phyloP scores from a whole-genome alignment of 2,329 filamentous ascomycete species.

The Trichocomaceae sp. region DNA sequence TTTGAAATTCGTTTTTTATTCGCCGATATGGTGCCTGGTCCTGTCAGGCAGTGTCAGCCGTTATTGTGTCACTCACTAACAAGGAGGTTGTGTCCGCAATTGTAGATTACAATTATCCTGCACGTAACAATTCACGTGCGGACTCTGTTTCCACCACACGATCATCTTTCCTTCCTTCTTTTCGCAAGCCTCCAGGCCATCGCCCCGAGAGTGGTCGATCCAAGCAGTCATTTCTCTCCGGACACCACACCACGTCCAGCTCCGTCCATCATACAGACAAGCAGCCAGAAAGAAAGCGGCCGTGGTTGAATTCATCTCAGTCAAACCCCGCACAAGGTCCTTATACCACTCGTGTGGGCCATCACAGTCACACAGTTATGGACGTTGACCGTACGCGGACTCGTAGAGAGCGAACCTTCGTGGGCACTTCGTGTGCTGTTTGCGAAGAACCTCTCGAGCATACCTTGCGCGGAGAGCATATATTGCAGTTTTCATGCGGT shows the following conservation, averaged over 20 bases:
- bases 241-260: slow-evolving; percentile 5
- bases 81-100: slow-evolving; percentile 4
- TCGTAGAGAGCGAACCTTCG: slow-evolving; percentile 86
- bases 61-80: slow-evolving; percentile 1
- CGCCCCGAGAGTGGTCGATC: slow-evolving; percentile 8
- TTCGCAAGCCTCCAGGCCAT: slow-evolving; percentile 4
- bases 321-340: slow-evolving; percentile 29
- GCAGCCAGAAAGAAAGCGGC: slow-evolving; percentile 15
- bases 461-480: slow-evolving; percentile 85
- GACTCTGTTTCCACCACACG: slow-evolving; percentile 11
- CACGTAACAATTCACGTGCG: slow-evolving; percentile 5
- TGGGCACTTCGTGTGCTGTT: slow-evolving; percentile 88
- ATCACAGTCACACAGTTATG: slow-evolving; percentile 58
- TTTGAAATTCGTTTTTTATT: not conserved
- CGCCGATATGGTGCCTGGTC: not conserved
- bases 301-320: slow-evolving; percentile 17
- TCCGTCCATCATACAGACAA: slow-evolving; percentile 18
- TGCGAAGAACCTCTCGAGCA: slow-evolving; percentile 97
- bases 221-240: slow-evolving; percentile 10
- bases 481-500: slow-evolving; percentile 92
- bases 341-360: slow-evolving; percentile 33
- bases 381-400: slow-evolving; percentile 70
- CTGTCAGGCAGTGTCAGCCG: not conserved
- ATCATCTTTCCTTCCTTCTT: slow-evolving; percentile 8
- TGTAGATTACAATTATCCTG: not conserved